Evolutionary conservation across 2,329 filamentous ascomycete species (phyloP), one percentile per base, ranked within the genome.

Genomic region (Diaporthe amygdali): DNA sequence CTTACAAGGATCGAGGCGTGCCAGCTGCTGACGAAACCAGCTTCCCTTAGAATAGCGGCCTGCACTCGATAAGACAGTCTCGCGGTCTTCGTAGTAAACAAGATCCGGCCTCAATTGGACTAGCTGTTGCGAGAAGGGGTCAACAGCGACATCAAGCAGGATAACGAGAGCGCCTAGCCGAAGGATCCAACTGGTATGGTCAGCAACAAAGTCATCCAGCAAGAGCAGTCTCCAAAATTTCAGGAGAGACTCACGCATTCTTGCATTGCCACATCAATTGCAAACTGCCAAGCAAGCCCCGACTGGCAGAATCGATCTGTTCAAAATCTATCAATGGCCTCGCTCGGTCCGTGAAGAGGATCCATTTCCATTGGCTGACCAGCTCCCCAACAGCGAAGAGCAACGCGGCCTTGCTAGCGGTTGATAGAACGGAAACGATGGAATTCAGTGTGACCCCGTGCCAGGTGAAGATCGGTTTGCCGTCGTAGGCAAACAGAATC

Each of bases 281-380:
- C n/a, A 52, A 17, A 61, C 63, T 71, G 20, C 69, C 69, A 9
- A 71, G 44, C 17, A 54, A 46, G 15, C 69, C 63, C 5, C 69
- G 63, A n/a, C 69, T 68, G 27, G 63, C 49, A 17, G 69, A 44
- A 17, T 68, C 69, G 52, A 71, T 68, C 27, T 63, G 32, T 32
- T 71, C 63, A 22, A 71, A 68, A 6, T 63, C 64, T 30, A 71
- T 68, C 52, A 71, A 46, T 17, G 61, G 44, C 10, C 52, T 46
- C 14, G 39, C 34, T 3, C 25, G 15, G 10, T 49, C 54, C 1
- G 64, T 51, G 39, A 44, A 71, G 9, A 71, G 54, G 15, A 68
- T 63, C 64, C 69, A 68, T 27, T 68, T 63, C 69, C 69, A 68
- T 54, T 71, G 69, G 27, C 69, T 68, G 27, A 68, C 12, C 17